These are phyloP conservation scores for Tetrahymena malaccensis DNA, from an alignment of 73 alveolate genomes.

Conservation along the genomic window DNA sequence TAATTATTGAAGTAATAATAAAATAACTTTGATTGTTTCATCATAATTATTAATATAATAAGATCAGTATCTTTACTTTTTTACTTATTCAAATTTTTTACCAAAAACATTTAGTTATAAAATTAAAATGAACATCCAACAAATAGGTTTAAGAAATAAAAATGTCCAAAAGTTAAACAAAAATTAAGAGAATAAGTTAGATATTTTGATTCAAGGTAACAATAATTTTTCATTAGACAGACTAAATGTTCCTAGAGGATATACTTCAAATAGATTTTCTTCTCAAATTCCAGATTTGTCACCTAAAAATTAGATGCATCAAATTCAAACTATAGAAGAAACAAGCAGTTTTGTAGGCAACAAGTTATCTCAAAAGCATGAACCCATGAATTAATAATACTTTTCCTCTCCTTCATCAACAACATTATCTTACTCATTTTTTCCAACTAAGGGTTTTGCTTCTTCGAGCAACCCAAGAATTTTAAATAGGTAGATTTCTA, in stretches of 20 bases:
- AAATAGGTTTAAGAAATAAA: not conserved
- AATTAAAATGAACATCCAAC: not conserved
- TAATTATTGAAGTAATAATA: too few relatives aligned
- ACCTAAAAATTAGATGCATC: not conserved
- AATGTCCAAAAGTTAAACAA: not conserved
- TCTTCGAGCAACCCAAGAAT: not conserved
- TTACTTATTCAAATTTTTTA: not conserved
- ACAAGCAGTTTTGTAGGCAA: not conserved
- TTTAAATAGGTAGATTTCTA: not conserved
- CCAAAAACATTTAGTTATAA: not conserved
- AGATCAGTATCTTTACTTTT: not conserved
- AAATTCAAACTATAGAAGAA: not conserved
- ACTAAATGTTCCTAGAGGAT: not conserved
- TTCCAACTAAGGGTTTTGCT: not conserved
- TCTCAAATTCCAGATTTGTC: not conserved
- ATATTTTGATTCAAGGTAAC: not conserved
- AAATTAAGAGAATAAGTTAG: not conserved
- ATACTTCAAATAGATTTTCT: not conserved
- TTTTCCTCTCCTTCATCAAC: not conserved
- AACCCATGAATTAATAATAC: not conserved
- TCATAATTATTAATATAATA: too few relatives aligned
- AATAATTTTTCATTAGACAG: not conserved
- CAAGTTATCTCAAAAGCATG: not conserved
- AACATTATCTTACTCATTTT: not conserved
- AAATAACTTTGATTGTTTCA: not conserved